Evolutionary conservation across 257 asterid genomes (phyloP).

Genomic region (Osmanthus fragrans): DNA sequence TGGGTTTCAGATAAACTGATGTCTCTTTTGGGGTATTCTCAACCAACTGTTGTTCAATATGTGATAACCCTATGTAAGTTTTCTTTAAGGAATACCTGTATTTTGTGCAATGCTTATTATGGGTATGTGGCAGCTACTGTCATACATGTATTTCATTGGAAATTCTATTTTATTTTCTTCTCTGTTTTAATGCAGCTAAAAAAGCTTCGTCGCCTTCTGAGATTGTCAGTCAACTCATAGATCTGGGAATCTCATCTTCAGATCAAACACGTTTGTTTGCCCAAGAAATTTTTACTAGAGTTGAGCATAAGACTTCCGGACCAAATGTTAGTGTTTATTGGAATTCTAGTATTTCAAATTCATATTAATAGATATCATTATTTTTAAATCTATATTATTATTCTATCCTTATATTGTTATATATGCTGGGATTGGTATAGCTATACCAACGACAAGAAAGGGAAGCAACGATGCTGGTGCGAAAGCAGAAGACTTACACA

Average conservation of each 20-base stretch:
- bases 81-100: background rate
- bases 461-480: slow-evolving; percentile 68
- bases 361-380: slow-evolving; percentile 8
- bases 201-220: slow-evolving; percentile 85
- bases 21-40: slow-evolving; percentile 74
- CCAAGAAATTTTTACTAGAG: slow-evolving; percentile 65
- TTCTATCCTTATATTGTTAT: background rate
- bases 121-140: background rate
- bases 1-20: slow-evolving; percentile 86
- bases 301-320: slow-evolving; percentile 75
- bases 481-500: slow-evolving; percentile 65
- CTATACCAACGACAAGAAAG: slow-evolving; percentile 69
- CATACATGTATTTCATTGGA: background rate
- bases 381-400: slow-evolving; percentile 16
- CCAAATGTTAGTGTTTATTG: slow-evolving; percentile 57
- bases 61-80: slow-evolving; percentile 61
- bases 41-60: slow-evolving; percentile 63
- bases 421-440: slow-evolving; percentile 33
- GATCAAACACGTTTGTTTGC: slow-evolving; percentile 62
- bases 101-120: background rate
- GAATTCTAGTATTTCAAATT: slow-evolving; percentile 17
- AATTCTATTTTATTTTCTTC: slow-evolving; percentile 1
- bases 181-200: slow-evolving; percentile 52
- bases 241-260: slow-evolving; percentile 65
- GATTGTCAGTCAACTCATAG: slow-evolving; percentile 56